phyloP scores from a whole-genome alignment of 257 asterid genomes.

The Solanum neorickii region DNA sequence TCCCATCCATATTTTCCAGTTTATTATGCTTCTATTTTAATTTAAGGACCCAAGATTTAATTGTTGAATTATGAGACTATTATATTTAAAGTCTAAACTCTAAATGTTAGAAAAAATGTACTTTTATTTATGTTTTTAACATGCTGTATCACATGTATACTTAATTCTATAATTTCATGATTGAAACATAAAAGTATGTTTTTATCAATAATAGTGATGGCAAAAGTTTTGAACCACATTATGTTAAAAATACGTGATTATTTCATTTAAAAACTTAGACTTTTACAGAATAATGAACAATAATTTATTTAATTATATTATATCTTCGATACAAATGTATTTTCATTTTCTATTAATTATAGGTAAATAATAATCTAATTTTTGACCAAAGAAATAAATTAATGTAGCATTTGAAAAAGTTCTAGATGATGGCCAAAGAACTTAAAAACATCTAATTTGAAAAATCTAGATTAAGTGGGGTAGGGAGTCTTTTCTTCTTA shows the following conservation, averaged over 20 bases:
- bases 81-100: background rate
- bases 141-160: background rate
- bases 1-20: background rate
- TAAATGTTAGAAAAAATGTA: fast-evolving
- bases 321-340: background rate
- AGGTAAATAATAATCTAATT: background rate
- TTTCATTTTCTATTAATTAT: background rate
- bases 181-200: background rate
- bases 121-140: background rate
- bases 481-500: background rate
- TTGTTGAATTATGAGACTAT: background rate
- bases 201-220: background rate
- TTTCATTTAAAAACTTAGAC: background rate
- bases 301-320: background rate
- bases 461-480: background rate
- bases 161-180: background rate
- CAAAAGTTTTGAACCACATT: background rate
- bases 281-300: background rate
- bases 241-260: fast-evolving
- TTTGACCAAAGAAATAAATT: background rate
- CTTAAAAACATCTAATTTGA: background rate
- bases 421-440: background rate
- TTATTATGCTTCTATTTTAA: background rate
- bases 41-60: background rate
- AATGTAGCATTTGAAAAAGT: background rate